Conservation (phyloP, 2,329 filamentous ascomycete genomes). For the Diaporthe eres region DNA sequence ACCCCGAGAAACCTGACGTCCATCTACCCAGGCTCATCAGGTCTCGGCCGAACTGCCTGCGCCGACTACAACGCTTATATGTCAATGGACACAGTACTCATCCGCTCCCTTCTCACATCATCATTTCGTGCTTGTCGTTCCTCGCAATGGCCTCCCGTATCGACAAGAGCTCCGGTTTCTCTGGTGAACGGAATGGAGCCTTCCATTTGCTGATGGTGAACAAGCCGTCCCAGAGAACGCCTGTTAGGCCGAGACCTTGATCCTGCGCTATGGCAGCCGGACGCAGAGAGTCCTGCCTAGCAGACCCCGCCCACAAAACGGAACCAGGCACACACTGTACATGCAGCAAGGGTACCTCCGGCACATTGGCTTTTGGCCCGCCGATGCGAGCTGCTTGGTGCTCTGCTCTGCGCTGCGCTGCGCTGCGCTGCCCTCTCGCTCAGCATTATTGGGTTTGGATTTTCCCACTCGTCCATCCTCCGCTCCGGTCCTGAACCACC, state of each 20-base stretch:
- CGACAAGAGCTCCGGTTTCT: neutral
- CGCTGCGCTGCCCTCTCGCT: conserved; percentile 30
- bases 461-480: conserved; percentile 40
- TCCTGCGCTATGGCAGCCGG: neutral
- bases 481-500: conserved; percentile 21
- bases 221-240: neutral
- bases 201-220: conserved; percentile 4
- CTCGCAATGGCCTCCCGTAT: conserved; percentile 18
- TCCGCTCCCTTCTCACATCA: neutral
- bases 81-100: neutral
- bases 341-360: conserved; percentile 35
- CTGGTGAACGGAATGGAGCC: conserved; percentile 1
- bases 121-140: neutral
- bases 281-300: conserved; percentile 14
- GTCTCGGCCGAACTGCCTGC: neutral
- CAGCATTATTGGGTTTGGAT: conserved; percentile 36
- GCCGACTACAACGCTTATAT: neutral
- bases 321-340: neutral
- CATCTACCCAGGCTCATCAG: neutral
- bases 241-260: conserved; percentile 22
- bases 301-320: conserved; percentile 23
- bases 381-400: conserved; percentile 37
- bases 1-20: neutral
- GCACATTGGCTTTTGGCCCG: conserved; percentile 38
- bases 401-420: conserved; percentile 11